Base-by-base conservation (phyloP, 164 flowering plant species). In the Taxillus chinensis region DNA sequence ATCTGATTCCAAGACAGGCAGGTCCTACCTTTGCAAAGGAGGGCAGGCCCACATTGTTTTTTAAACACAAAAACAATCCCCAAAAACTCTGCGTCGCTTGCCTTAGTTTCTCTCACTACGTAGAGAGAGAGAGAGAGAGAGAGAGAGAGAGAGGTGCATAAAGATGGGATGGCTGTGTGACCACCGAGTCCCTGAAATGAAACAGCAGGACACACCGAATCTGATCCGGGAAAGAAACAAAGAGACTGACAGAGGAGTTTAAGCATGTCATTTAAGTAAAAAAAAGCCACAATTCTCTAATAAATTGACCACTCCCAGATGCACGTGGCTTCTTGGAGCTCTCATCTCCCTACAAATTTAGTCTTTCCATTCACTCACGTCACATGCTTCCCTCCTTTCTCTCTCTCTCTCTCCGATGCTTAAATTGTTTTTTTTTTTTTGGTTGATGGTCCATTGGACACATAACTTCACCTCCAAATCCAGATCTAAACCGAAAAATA, bases 271-370 rank as follows among this genome's bases (percentile, higher is more conserved):
- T 27, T 27, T 27, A 27, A 27, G 27, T 27, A 27, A 27, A 27
- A 48, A 62, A 50, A 43, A 58, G 61, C 68, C 50, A 62, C 10
- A 69, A 62, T 72, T 78, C 68, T 68, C 65, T 66, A 73, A 65
- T 72, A 69, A 72, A 60, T 77, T 80, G 78, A 77, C 77, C 79
- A 27, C 80, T 70, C 73, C 63, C 72, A 51, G n/a, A 14, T 7
- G 84, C 89, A 82, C 86, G 82, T 85, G 89, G 79, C 74, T 67
- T 70, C 85, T 73, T 74, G 71, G 69, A 69, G 43, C 58, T 72
- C 70, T 62, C 66, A 52, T 69, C 77, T 70, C 48, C 51, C 27
- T 62, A 39, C 53, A 57, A 48, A 60, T 60, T 54, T 72, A 60
- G 48, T 56, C 69, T 63, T 71, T 61, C 45, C 64, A 66, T 63